A percentile compares a stretch with the other conserved stretches of the same genome.
phyloP scores from a whole-genome alignment of 2,329 filamentous ascomycete genomes.

The Exophiala viscosa region DNA sequence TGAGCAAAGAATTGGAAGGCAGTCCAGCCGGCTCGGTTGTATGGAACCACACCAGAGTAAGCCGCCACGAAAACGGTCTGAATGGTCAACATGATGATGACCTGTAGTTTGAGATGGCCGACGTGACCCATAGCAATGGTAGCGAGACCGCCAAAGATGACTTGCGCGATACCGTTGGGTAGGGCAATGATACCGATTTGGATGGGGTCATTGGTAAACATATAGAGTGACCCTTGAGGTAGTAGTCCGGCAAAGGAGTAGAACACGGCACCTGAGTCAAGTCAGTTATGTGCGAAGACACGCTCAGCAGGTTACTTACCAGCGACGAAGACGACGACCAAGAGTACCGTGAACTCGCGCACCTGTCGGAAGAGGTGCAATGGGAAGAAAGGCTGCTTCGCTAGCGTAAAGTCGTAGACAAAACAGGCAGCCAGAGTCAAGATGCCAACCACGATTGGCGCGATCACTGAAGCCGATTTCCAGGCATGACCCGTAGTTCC shows the following conservation, averaged over 20 bases:
- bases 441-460: conserved; percentile 38
- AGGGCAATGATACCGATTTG: conserved; percentile 14
- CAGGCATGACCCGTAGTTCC: conserved; percentile 40
- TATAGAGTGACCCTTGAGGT: conserved; percentile 10
- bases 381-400: conserved; percentile 42
- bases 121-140: neutral
- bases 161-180: conserved; percentile 4
- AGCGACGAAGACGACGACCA: conserved; percentile 39
- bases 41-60: conserved; percentile 19
- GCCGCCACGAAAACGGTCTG: conserved; percentile 3
- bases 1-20: conserved; percentile 8
- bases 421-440: conserved; percentile 36
- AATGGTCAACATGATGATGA: conserved; percentile 6
- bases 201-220: conserved; percentile 9
- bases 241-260: conserved; percentile 5
- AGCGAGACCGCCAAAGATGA: conserved; percentile 7
- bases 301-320: conserved; percentile 28
- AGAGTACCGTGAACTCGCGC: conserved; percentile 31
- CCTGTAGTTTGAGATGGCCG: conserved; percentile 6
- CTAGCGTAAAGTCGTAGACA: conserved; percentile 39
- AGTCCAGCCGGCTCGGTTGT: conserved; percentile 4
- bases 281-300: neutral
- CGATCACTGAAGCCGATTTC: conserved; percentile 37
- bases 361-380: conserved; percentile 41
- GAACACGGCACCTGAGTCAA: neutral